These are phyloP conservation scores for Perilla frutescens DNA, from an alignment of 257 asterid genomes.

Conservation along the genomic window DNA sequence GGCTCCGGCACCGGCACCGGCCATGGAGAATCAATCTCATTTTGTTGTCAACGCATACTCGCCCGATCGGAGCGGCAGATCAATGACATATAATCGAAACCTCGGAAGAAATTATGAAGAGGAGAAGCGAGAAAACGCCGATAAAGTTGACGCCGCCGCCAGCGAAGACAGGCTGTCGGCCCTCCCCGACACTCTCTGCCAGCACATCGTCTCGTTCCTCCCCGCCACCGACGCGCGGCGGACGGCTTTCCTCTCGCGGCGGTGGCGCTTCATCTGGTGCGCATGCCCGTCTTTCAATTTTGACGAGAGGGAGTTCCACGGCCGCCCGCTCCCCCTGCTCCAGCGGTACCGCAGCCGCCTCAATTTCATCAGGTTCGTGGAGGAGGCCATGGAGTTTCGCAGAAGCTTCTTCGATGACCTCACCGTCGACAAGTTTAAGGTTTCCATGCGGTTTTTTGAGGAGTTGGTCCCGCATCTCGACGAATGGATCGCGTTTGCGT, in stretches of 20 bases:
- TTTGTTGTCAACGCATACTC: conserved; percentile 39
- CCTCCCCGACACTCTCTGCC: conserved; percentile 43
- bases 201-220: conserved; percentile 34
- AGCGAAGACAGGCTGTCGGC: conserved; percentile 36
- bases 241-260: conserved; percentile 37
- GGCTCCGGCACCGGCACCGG: neutral
- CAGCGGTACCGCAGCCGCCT: conserved; percentile 39
- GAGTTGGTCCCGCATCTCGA: conserved; percentile 30
- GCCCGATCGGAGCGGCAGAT: conserved; percentile 1
- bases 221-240: conserved; percentile 41
- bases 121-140: too few species aligned
- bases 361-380: conserved; percentile 37
- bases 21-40: conserved; percentile 24
- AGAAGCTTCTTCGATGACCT: conserved; percentile 18
- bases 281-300: conserved; percentile 33
- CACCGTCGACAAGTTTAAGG: conserved; percentile 30
- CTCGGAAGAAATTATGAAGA: neutral
- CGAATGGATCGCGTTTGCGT: conserved; percentile 37
- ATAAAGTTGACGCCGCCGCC: neutral
- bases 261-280: conserved; percentile 46
- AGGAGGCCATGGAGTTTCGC: conserved; percentile 31
- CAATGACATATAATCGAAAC: neutral
- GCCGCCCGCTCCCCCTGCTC: conserved; percentile 31
- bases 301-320: conserved; percentile 38
- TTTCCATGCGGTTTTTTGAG: conserved; percentile 37